A percentile compares a stretch with the other conserved stretches of the same genome.
phyloP scores from a whole-genome alignment of 768 basidiomycete species.

The Kwoniella pini region DNA sequence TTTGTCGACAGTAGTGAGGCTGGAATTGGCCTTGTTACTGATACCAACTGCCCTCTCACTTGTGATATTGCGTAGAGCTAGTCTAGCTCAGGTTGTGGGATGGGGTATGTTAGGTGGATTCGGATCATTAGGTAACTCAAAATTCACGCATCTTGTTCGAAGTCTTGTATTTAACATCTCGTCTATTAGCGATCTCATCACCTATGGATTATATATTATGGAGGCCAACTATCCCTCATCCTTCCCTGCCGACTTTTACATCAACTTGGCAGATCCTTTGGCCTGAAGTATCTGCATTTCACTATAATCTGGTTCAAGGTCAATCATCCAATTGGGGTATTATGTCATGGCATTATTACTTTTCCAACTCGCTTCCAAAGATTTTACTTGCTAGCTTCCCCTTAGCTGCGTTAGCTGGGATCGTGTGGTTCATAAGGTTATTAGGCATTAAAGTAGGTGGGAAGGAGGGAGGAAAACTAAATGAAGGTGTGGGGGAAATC shows the following conservation, averaged over 20 bases:
- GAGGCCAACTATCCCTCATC: conserved; percentile 52
- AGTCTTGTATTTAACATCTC: neutral
- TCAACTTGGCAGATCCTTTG: conserved; percentile 61
- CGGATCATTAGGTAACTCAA: conserved; percentile 31
- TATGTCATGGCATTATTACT: conserved; percentile 34
- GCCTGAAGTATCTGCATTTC: conserved; percentile 78
- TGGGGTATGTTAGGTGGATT: conserved; percentile 43
- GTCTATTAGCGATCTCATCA: conserved; percentile 62
- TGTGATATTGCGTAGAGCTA: conserved; percentile 50
- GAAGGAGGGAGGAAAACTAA: conserved; percentile 1
- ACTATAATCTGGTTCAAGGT: conserved; percentile 84
- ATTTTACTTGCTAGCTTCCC: conserved; percentile 67
- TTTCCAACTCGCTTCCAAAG: conserved; percentile 60
- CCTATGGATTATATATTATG: conserved; percentile 84
- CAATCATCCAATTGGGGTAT: conserved; percentile 93
- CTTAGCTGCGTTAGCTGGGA: conserved; percentile 60
- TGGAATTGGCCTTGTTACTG: conserved; percentile 73
- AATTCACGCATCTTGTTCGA: neutral
- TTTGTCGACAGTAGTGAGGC: conserved; percentile 71
- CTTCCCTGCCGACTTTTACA: conserved; percentile 54
- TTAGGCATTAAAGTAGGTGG: neutral
- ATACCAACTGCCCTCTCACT: conserved; percentile 59
- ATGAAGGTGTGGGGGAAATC: conserved; percentile 23
- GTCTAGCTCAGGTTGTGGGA: conserved; percentile 20
- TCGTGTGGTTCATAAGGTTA: conserved; percentile 5